Conservation (phyloP, 2,329 filamentous ascomycete genomes). For the Biscogniauxia sp. region DNA sequence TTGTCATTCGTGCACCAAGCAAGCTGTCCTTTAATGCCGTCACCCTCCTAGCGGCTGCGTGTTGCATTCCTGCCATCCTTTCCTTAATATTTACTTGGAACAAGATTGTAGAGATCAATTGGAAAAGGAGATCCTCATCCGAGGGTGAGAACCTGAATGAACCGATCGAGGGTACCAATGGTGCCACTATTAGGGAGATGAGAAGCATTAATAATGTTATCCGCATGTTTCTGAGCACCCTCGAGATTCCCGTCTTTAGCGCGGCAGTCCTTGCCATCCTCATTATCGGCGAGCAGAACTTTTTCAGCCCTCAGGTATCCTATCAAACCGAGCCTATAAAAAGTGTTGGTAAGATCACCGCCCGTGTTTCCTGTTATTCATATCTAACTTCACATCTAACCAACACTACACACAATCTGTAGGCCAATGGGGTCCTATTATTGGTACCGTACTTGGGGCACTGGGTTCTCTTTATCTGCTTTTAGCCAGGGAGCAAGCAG, state of each 20-base stretch:
- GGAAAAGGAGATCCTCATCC: constrained; percentile 45
- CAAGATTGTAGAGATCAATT: constrained; percentile 62
- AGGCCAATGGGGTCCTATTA: constrained; percentile 61
- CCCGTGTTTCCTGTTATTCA: neutral
- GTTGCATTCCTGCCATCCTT: constrained; percentile 62
- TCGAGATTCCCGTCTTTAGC: constrained; percentile 58
- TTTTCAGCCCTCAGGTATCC: constrained; percentile 54
- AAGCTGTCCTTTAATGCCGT: constrained; percentile 56
- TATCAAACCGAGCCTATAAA: constrained; percentile 62
- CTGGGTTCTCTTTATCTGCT: constrained; percentile 58
- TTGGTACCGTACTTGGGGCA: constrained; percentile 55
- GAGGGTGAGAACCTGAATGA: constrained; percentile 35
- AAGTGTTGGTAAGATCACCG: constrained; percentile 50
- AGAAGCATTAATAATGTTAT: constrained; percentile 55
- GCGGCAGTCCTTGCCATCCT: constrained; percentile 58
- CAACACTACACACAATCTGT: neutral
- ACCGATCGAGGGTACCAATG: constrained; percentile 52
- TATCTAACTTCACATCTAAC: constrained; percentile 8
- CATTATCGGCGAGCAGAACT: constrained; percentile 61
- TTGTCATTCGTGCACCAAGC: constrained; percentile 57
- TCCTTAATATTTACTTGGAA: constrained; percentile 60
- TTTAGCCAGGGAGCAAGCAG: constrained; percentile 35
- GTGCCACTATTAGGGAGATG: constrained; percentile 50
- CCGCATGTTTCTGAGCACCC: constrained; percentile 49
- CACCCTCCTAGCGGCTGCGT: constrained; percentile 61